phyloP scores from a whole-genome alignment of 78 protist genomes.

The Mantamonas sphyraenae region DNA sequence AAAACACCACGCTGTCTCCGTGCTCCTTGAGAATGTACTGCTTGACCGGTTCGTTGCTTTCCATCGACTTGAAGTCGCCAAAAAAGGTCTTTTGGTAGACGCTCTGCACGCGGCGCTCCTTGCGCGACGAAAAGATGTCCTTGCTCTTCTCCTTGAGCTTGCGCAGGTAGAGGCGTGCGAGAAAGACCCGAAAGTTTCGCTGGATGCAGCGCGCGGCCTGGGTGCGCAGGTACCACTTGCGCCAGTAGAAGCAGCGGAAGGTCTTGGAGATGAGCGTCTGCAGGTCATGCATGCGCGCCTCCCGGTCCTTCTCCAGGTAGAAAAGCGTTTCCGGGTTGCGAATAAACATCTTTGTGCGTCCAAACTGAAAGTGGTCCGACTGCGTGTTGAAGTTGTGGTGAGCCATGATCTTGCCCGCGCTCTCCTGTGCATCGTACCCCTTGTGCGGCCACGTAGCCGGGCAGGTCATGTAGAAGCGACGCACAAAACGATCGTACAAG shows the following conservation, averaged over 20 bases:
- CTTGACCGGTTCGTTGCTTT: too few species aligned
- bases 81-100: too few species aligned
- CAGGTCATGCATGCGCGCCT: neutral
- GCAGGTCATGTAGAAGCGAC: constrained; percentile 62
- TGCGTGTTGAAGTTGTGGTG: constrained; percentile 32
- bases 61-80: too few species aligned
- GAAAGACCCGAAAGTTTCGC: neutral
- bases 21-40: too few species aligned
- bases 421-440: constrained; percentile 54
- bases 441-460: constrained; percentile 43
- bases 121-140: too few species aligned
- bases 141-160: too few species aligned
- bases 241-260: neutral
- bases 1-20: too few species aligned
- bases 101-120: too few species aligned
- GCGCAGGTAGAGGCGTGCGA: too few species aligned
- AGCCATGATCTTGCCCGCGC: constrained; percentile 28
- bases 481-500: constrained; percentile 54
- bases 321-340: constrained; percentile 66
- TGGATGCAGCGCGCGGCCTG: neutral
- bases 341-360: constrained; percentile 72
- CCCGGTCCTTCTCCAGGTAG: neutral
- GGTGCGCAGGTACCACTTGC: neutral
- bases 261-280: neutral
- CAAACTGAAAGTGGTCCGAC: constrained; percentile 84